These are phyloP conservation scores for Aspergillus nomiae DNA, from an alignment of 2,329 filamentous ascomycete genomes.

Conservation along the genomic window DNA sequence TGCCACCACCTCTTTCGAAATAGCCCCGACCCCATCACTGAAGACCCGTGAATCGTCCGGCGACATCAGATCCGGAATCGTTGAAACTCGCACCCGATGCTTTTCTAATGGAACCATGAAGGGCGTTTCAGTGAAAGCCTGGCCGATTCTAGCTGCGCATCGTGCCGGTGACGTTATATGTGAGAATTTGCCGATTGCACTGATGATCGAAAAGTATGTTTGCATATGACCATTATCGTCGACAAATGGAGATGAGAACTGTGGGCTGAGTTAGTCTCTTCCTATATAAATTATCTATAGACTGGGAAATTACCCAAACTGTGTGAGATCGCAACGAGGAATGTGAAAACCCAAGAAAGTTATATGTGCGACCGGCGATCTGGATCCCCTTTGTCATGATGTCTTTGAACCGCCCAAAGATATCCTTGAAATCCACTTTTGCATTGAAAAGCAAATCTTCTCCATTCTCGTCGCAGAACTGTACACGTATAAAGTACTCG, in stretches of 20 bases:
- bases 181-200: constrained; percentile 52
- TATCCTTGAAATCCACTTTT: constrained; percentile 18
- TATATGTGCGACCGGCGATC: constrained; percentile 64
- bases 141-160: constrained; percentile 61
- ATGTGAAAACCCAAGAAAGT: constrained; percentile 77
- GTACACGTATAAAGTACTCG: constrained; percentile 28
- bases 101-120: constrained; percentile 56
- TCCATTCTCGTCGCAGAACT: constrained; percentile 30
- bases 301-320: constrained; percentile 55
- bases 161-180: constrained; percentile 56
- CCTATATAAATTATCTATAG: too few species aligned
- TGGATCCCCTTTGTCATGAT: constrained; percentile 62
- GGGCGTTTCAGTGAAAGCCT: constrained; percentile 74
- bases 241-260: constrained; percentile 51
- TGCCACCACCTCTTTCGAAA: constrained; percentile 62
- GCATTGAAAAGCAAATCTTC: constrained; percentile 24
- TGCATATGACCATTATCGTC: constrained; percentile 31
- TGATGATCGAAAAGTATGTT: constrained; percentile 45
- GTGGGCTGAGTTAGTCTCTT: neutral
- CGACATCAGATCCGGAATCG: constrained; percentile 33
- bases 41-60: constrained; percentile 58
- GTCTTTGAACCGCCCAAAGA: constrained; percentile 57
- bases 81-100: constrained; percentile 17
- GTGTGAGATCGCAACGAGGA: constrained; percentile 73
- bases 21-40: constrained; percentile 76